These are phyloP conservation scores for Alternaria sp. DNA, from an alignment of 2,329 filamentous ascomycete species.

Conservation along the genomic window DNA sequence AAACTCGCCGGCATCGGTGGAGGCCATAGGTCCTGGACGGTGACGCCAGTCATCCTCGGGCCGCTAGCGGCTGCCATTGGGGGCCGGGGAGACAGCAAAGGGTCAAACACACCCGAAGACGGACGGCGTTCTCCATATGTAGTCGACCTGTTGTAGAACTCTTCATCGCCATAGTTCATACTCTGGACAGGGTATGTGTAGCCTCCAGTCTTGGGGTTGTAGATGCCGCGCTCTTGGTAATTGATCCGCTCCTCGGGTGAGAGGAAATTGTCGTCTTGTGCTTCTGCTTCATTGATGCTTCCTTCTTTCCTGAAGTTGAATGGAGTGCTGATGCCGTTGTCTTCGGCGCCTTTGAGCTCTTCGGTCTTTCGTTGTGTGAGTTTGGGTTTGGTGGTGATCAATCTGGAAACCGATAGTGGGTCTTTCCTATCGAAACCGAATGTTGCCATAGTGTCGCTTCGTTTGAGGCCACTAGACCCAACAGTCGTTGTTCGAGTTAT, in stretches of 20 bases:
- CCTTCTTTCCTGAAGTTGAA: conserved; percentile 32
- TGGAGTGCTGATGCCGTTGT: conserved; percentile 29
- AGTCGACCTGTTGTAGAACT: not conserved
- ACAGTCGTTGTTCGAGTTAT: not conserved
- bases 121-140: conserved; percentile 9
- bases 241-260: conserved; percentile 6
- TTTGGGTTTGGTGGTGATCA: conserved; percentile 1
- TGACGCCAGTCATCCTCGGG: conserved; percentile 18
- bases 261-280: not conserved
- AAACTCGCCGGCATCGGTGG: conserved; percentile 12
- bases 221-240: conserved; percentile 18
- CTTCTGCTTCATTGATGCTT: not conserved
- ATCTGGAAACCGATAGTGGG: conserved; percentile 7
- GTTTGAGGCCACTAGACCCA: not conserved
- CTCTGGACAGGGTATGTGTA: not conserved
- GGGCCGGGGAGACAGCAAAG: not conserved
- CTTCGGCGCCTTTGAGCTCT: conserved; percentile 27
- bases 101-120: conserved; percentile 19
- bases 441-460: conserved; percentile 24
- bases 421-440: conserved; percentile 25
- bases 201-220: conserved; percentile 7
- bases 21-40: conserved; percentile 17
- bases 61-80: not conserved
- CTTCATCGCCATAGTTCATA: not conserved
- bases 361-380: conserved; percentile 18